Evolutionary conservation across 139 green algal genomes (phyloP), one percentile per base, ranked within the genome.

Genomic region (Eudorina sp.): DNA sequence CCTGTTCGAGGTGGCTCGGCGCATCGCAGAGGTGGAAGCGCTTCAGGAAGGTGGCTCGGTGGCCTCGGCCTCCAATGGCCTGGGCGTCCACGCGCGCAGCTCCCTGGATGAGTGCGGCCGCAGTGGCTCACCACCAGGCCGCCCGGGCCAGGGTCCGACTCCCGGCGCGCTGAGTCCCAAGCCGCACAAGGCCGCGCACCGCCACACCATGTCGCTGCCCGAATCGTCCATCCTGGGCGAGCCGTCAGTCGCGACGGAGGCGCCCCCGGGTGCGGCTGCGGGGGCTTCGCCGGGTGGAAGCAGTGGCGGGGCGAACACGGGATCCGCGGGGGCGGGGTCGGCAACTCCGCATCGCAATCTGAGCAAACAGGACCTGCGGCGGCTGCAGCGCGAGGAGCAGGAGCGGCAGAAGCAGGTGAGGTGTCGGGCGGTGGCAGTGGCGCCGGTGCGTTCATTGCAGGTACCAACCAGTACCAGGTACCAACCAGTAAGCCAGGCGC

Each of bases 391-490:
- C 31, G 78, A 85, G 55, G 78, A 85, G 55, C 31, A 51, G 55
- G 78, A 85, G 36, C 55, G 78, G 4, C 27, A 23, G 23, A 85
- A 85, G 78, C 78, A 85, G 78, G 78, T 85, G 40, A 16, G 13
- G 51, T 25, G 51, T 25, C 16, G 51, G 60, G 60, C 60, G n/a
- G 64, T 74, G 64, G 64, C 6, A 45, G 64, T 45, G 64, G 64
- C n/a, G n/a, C 9, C 45, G 64, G 8, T 74, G 64, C n/a, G 64
- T n/a, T n/a, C n/a, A n/a, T n/a, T n/a, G n/a, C n/a, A n/a, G n/a
- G n/a, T n/a, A n/a, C n/a, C n/a, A n/a, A n/a, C n/a, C n/a, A n/a
- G n/a, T n/a, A n/a, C n/a, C n/a, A n/a, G n/a, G n/a, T n/a, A n/a
- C n/a, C n/a, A n/a, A n/a, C n/a, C n/a, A n/a, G n/a, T n/a, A n/a